Conservation (phyloP, 1,139 yeast genomes). For the Eremothecium sinecaudum region DNA sequence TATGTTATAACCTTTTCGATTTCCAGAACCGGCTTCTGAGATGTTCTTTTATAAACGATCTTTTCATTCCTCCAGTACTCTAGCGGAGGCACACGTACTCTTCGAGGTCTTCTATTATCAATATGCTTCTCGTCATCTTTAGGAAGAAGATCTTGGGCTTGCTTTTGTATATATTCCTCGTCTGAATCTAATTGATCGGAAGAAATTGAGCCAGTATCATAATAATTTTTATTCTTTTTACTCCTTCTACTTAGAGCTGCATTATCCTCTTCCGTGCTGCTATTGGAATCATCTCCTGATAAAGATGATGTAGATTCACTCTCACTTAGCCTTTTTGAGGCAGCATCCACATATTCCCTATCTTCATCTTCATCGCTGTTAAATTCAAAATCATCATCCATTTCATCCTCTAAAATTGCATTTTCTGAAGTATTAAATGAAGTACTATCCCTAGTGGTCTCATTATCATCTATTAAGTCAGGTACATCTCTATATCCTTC, state of each 20-base stretch:
- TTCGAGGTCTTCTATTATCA: conserved; percentile 42
- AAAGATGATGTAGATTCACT: conserved; percentile 6
- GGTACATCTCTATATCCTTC: conserved; percentile 19
- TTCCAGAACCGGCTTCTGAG: conserved; percentile 46
- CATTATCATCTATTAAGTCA: conserved; percentile 29
- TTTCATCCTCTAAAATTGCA: conserved; percentile 26
- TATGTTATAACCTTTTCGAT: conserved; percentile 48
- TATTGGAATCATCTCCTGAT: conserved; percentile 7
- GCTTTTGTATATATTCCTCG: conserved; percentile 23
- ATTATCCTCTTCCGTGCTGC: conserved; percentile 10
- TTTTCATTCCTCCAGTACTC: conserved; percentile 84
- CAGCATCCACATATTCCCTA: conserved; percentile 20
- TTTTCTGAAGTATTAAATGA: conserved; percentile 27
- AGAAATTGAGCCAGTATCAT: conserved; percentile 8
- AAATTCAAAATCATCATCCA: conserved; percentile 18
- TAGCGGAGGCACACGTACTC: conserved; percentile 62
- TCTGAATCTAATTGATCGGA: conserved; percentile 17
- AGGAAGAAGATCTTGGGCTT: conserved; percentile 16
- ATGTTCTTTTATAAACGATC: conserved; percentile 50
- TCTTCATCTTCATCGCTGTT: conserved; percentile 23
- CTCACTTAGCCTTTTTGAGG: conserved; percentile 8
- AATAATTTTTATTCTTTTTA: neutral
- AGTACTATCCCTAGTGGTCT: conserved; percentile 22
- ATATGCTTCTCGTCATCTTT: conserved; percentile 8
- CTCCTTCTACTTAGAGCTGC: conserved; percentile 8